phyloP scores from a whole-genome alignment of 345 rosid species.

The Eucalyptus dawsonii region DNA sequence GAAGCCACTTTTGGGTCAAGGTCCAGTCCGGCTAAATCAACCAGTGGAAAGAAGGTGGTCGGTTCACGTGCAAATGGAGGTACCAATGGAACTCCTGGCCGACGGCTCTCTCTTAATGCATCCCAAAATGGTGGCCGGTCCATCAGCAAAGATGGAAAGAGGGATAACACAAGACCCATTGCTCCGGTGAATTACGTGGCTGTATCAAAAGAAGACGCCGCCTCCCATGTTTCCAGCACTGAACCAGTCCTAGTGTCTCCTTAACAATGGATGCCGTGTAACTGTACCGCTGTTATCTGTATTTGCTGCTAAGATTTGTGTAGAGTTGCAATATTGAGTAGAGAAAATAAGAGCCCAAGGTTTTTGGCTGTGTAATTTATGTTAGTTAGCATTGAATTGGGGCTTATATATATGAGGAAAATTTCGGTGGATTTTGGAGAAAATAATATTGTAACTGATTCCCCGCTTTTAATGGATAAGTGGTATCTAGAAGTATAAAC shows the following conservation, averaged over 20 bases:
- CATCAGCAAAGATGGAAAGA: slow-evolving; percentile 38
- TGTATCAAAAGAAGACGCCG: slow-evolving; percentile 55
- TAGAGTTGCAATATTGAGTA: background rate
- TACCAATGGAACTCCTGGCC: slow-evolving; percentile 61
- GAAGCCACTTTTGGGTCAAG: slow-evolving; percentile 52
- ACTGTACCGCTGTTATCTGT: background rate
- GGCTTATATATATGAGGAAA: background rate
- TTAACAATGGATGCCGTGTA: slow-evolving; percentile 1
- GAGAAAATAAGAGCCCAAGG: background rate
- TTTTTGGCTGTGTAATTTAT: background rate
- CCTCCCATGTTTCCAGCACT: slow-evolving; percentile 54
- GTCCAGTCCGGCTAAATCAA: slow-evolving; percentile 78
- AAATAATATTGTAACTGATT: background rate
- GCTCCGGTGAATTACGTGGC: slow-evolving; percentile 60
- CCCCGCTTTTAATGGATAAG: background rate
- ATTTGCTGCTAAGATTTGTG: background rate
- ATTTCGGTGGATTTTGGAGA: background rate
- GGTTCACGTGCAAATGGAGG: slow-evolving; percentile 66
- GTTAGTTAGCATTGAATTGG: background rate
- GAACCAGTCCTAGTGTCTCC: slow-evolving; percentile 67
- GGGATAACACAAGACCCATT: slow-evolving; percentile 45
- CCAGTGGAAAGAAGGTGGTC: slow-evolving; percentile 49
- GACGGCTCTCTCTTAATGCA: slow-evolving; percentile 70
- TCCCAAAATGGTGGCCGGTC: slow-evolving; percentile 57
- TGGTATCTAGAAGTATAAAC: too few relatives aligned